A percentile compares a stretch with the other conserved stretches of the same genome.
Evolutionary conservation across 225 moss, liverwort and hornwort species (phyloP).

Genomic region (Marchantia paleacea): DNA sequence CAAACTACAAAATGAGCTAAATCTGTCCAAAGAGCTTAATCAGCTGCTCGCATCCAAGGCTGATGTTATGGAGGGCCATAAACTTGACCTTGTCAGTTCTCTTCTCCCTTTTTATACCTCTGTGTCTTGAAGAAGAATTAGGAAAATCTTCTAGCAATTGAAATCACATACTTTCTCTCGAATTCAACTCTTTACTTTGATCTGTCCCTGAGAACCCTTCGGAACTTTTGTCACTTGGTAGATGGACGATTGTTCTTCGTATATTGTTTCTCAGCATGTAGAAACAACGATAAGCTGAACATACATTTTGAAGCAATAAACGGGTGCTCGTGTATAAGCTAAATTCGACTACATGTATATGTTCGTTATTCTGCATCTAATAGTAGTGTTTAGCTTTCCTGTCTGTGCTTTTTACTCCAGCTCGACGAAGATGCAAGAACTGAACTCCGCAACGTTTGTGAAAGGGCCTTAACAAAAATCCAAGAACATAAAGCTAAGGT

Average conservation of each 20-base stretch:
- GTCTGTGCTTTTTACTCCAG: background rate
- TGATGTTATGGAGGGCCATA: conserved; percentile 9
- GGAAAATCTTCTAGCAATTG: too few species aligned
- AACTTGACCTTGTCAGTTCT: conserved; percentile 20
- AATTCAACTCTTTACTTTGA: too few species aligned
- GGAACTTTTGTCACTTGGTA: too few species aligned
- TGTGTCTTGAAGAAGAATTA: background rate
- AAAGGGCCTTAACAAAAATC: conserved; percentile 25
- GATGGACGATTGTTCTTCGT: too few species aligned
- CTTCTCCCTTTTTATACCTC: background rate
- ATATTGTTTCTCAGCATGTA: too few species aligned
- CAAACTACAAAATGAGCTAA: conserved; percentile 22
- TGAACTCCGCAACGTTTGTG: conserved; percentile 20
- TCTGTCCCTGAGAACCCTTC: too few species aligned
- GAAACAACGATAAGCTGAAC: too few species aligned
- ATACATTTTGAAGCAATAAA: too few species aligned
- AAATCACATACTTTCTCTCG: too few species aligned
- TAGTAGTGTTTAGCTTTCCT: background rate
- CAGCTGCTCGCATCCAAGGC: conserved; percentile 18
- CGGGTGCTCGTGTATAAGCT: too few species aligned
- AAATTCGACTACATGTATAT: too few species aligned
- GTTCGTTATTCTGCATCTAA: background rate
- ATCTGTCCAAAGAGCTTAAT: conserved; percentile 19
- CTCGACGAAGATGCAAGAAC: conserved; percentile 34
- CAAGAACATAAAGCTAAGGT: conserved; percentile 31